Evolutionary conservation across 345 rosid species (phyloP), one percentile per base, ranked within the genome.

Genomic region (Triadica sebifera): DNA sequence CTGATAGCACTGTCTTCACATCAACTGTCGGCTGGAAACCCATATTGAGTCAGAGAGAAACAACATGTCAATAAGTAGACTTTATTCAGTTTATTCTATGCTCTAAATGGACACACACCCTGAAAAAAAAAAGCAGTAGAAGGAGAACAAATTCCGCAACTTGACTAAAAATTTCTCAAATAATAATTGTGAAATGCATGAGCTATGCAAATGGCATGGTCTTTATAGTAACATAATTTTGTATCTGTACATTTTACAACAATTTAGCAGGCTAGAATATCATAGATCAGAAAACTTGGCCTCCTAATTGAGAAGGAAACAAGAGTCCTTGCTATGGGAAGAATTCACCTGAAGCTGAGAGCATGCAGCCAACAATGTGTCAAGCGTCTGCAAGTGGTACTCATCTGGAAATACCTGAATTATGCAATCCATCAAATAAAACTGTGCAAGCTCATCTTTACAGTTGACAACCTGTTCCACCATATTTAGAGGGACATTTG

Each of bases 381-480:
- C 98, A 84, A 95, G 94, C 74, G 99, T 95, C 82, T 93, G 98
- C 86, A 95, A 87, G 81, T 95, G 99, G 83, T 95, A 90, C 78
- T 95, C 99, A 80, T 95, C 98, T 19, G 99, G 96, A 81, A 95
- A 95, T 57, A 95, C 99, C 84, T 95, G 99, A 81, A 95, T 95
- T 70, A 93, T 87, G 87, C 99, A 95, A 85, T 93, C 96, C 94
- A 93, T 87, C 75, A 95, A 84, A 84, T 95, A 93, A 82, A 79
- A 90, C 61, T 95, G 99, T 15, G 98, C 98, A 86, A 91, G 83
- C 75, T 93, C 98, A 84, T 95, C 99, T 86, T 90, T 90, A 82
- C 99, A 91, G 86, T 93, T 95, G 77, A 93, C 98, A 74, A 90
- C 91, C 98, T 95, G 86, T 60, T 62, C 12, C 62, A 34, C 2